Percentiles rank a stretch among this genome's conserved stretches.
phyloP scores from a whole-genome alignment of 768 basidiomycete species.

The Hericium erinaceus region DNA sequence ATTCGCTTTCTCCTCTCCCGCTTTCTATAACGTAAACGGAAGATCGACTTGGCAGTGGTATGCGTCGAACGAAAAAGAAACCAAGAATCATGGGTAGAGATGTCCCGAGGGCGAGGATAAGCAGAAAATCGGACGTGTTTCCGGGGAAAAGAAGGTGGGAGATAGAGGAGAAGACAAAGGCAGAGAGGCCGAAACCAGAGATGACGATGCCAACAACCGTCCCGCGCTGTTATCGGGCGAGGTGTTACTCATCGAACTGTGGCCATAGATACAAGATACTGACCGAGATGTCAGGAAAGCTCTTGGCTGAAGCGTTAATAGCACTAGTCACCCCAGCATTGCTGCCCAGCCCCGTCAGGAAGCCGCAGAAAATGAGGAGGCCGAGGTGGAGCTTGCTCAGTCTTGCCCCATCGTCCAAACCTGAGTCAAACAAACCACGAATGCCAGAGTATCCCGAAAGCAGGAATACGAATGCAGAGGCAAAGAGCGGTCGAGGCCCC shows the following conservation, averaged over 20 bases:
- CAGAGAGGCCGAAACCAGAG: slow-evolving; percentile 50
- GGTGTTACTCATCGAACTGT: neutral
- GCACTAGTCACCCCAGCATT: slow-evolving; percentile 62
- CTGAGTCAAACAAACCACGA: slow-evolving; percentile 51
- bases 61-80: slow-evolving; percentile 57
- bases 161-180: slow-evolving; percentile 79
- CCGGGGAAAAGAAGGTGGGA: slow-evolving; percentile 67
- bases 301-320: slow-evolving; percentile 77
- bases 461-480: slow-evolving; percentile 47
- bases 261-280: slow-evolving; percentile 17
- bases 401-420: slow-evolving; percentile 19
- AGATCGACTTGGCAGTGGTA: slow-evolving; percentile 44
- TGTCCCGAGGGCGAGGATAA: slow-evolving; percentile 70
- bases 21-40: slow-evolving; percentile 13
- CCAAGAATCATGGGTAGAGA: slow-evolving; percentile 75
- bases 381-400: slow-evolving; percentile 34
- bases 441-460: slow-evolving; percentile 72
- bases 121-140: slow-evolving; percentile 67
- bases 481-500: slow-evolving; percentile 64
- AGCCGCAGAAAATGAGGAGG: slow-evolving; percentile 52
- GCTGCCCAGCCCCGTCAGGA: slow-evolving; percentile 70
- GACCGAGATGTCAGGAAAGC: slow-evolving; percentile 65
- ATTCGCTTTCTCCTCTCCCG: slow-evolving; percentile 9
- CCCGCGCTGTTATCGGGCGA: slow-evolving; percentile 44
- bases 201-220: slow-evolving; percentile 34